phyloP scores from a whole-genome alignment of 2,329 filamentous ascomycete species.

The Ceratocystis alfenasii region DNA sequence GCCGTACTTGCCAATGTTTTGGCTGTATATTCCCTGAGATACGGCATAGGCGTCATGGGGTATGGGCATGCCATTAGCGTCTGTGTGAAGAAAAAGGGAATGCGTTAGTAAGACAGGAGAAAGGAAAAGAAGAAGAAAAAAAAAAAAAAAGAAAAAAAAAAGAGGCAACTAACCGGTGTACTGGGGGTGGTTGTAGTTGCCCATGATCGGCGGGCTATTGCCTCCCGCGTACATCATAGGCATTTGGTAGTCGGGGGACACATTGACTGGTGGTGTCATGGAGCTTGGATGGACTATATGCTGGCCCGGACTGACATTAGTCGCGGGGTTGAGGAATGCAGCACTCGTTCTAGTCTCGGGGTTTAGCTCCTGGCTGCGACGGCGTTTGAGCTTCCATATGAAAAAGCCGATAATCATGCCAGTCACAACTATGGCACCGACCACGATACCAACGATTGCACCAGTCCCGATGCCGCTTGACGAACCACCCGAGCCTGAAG shows the following conservation, averaged over 20 bases:
- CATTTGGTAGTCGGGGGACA: not conserved
- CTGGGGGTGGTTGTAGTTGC: not conserved
- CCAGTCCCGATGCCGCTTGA: slow-evolving; percentile 19
- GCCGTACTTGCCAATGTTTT: not conserved
- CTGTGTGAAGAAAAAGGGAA: not conserved
- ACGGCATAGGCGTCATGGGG: not conserved
- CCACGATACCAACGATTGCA: slow-evolving; percentile 24
- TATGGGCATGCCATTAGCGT: not conserved
- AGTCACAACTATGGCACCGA: slow-evolving; percentile 21
- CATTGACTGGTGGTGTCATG: not conserved
- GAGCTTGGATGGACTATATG: not conserved
- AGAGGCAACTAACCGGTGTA: not conserved
- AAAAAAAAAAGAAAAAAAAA: not conserved
- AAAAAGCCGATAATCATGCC: slow-evolving; percentile 15
- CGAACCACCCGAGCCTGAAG: not conserved
- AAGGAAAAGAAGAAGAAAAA: not conserved
- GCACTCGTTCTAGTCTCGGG: not conserved
- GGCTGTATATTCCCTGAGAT: not conserved
- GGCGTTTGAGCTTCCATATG: not conserved
- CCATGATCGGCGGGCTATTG: not conserved
- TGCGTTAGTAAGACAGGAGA: not conserved
- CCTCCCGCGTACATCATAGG: not conserved
- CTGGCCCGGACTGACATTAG: not conserved
- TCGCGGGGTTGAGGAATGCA: not conserved
- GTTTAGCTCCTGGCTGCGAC: not conserved